Evolutionary conservation across 768 basidiomycete species (phyloP), one percentile per base, ranked within the genome.

Genomic region (Leccinum longicurvipes): DNA sequence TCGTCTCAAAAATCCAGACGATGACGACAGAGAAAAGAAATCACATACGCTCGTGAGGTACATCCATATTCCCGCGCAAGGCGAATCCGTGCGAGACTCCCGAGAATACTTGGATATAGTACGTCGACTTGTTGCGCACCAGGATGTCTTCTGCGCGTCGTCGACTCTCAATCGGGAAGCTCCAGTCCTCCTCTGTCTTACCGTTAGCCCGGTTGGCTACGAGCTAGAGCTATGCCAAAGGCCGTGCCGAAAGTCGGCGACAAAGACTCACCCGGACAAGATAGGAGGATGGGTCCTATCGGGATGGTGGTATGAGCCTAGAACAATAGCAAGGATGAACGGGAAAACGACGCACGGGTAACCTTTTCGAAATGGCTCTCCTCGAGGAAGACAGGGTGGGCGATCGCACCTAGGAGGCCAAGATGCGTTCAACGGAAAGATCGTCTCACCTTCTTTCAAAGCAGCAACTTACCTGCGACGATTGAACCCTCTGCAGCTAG

Each of bases 61-160:
- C 47, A 25, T 63, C 27, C 5, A 47, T 53, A 34, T 69, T 25
- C 0, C 66, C 53, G 10, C 58, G 63, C 11, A 57, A 36, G 4
- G 66, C 63, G 12, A 69, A 69, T 6, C 66, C 67, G 15, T 69
- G 67, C 1, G 51, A 29, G 5, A 81, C 72, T 0, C 72, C 67
- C 2, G 79, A 77, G 66, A 85, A 85, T 3, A 74, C 63, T 85
- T 86, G 2, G 64, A 32, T 14, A 32, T 32, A 32, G 32, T 32
- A 32, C 15, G 32, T 71, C 7, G 77, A 73, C 49, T 81, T 80
- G 17, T 65, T 72, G 29, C 74, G 76, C 1, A 77, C 71, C 24
- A 86, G 60, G 9, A 84, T 77, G 42, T 82, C 82, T 56, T 85
- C 83, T 0, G 82, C 84, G 1, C 77, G 73, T 21, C 79, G 75